phyloP scores from a whole-genome alignment of 108 stramenopile species.

The Pseudonitzschia multiseries region DNA sequence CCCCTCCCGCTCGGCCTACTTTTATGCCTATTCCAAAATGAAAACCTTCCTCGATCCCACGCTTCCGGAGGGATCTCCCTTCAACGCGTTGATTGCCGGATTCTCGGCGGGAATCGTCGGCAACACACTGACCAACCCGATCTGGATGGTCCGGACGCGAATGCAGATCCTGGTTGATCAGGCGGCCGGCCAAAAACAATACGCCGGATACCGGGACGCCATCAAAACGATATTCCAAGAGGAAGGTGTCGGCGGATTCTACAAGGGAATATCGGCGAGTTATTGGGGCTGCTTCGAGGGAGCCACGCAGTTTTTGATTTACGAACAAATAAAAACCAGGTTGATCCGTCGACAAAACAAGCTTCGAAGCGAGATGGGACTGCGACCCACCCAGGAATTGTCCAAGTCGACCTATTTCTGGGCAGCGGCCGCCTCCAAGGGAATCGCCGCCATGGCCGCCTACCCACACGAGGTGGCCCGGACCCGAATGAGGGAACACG shows the following conservation, averaged over 20 bases:
- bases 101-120: slow-evolving; percentile 63
- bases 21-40: slow-evolving; percentile 75
- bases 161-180: slow-evolving; percentile 83
- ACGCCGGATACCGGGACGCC: slow-evolving; percentile 78
- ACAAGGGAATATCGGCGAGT: slow-evolving; percentile 88
- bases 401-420: slow-evolving; percentile 69
- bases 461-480: slow-evolving; percentile 97
- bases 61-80: slow-evolving; percentile 55
- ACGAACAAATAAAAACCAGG: slow-evolving; percentile 85
- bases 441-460: slow-evolving; percentile 72
- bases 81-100: slow-evolving; percentile 64
- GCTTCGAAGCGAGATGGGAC: slow-evolving; percentile 45
- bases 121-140: slow-evolving; percentile 91
- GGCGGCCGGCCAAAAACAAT: slow-evolving; percentile 74
- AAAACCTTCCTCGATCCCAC: slow-evolving; percentile 60
- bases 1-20: slow-evolving; percentile 88
- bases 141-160: slow-evolving; percentile 94
- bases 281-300: slow-evolving; percentile 95
- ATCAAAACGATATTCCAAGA: slow-evolving; percentile 71
- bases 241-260: slow-evolving; percentile 85
- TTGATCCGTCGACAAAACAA: slow-evolving; percentile 57
- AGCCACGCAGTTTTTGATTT: slow-evolving; percentile 85
- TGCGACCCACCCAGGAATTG: slow-evolving; percentile 64
- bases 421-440: slow-evolving; percentile 83
- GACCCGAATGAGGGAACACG: slow-evolving; percentile 91